phyloP scores from a whole-genome alignment of 257 asterid species.

The Solanum dulcamara region DNA sequence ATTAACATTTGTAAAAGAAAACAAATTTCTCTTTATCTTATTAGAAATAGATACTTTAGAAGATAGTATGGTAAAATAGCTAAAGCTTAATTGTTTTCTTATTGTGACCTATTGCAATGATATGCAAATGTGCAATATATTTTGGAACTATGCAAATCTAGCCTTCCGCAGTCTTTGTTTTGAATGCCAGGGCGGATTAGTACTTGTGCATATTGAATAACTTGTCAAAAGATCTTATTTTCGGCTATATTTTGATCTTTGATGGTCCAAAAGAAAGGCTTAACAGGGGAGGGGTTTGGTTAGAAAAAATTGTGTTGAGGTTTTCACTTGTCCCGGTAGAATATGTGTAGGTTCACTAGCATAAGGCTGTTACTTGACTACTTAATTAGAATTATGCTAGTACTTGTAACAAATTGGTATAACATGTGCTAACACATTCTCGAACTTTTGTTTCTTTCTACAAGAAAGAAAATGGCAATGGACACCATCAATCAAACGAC shows the following conservation, averaged over 20 bases:
- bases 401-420: neutral
- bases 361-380: neutral
- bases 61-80: neutral
- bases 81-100: neutral
- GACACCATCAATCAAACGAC: neutral
- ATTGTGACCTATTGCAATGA: neutral
- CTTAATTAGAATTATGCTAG: neutral
- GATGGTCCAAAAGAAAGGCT: neutral
- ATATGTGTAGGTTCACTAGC: neutral
- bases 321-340: neutral
- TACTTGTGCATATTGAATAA: too few relatives aligned
- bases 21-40: neutral
- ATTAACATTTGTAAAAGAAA: neutral
- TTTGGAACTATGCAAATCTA: neutral
- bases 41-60: neutral
- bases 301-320: neutral
- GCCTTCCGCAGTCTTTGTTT: neutral
- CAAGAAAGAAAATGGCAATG: neutral
- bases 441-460: neutral
- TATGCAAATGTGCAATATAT: neutral
- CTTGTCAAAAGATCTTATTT: too few relatives aligned
- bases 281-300: neutral
- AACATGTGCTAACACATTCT: neutral
- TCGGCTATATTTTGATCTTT: too few relatives aligned
- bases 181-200: neutral